A percentile compares a stretch with the other conserved stretches of the same genome.
phyloP scores from a whole-genome alignment of 108 stramenopile species.

The Asterionellopsis glacialis region DNA sequence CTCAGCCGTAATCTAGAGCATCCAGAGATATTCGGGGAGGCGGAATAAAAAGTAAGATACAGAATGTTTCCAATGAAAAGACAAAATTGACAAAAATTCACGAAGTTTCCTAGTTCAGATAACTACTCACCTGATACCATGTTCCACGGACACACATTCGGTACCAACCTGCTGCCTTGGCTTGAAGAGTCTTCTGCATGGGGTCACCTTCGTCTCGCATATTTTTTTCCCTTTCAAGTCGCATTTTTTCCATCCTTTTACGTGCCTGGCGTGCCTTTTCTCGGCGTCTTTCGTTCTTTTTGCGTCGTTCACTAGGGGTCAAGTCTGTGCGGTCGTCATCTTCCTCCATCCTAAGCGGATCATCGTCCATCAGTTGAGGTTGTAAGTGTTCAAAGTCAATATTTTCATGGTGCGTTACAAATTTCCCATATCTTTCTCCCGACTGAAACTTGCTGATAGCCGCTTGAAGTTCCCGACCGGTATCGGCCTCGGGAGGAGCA shows the following conservation, averaged over 20 bases:
- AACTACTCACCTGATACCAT: slow-evolving; percentile 31
- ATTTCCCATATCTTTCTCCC: not conserved
- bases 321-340: slow-evolving; percentile 20
- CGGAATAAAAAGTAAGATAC: not conserved
- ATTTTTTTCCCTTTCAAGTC: slow-evolving; percentile 26
- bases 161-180: slow-evolving; percentile 64
- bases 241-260: slow-evolving; percentile 25
- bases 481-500: slow-evolving; percentile 28
- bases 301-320: slow-evolving; percentile 22
- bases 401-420: slow-evolving; percentile 14
- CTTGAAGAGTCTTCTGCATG: slow-evolving; percentile 38
- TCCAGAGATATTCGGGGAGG: not conserved
- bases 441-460: slow-evolving; percentile 11
- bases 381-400: slow-evolving; percentile 65
- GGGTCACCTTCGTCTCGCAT: slow-evolving; percentile 58
- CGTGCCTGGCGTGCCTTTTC: slow-evolving; percentile 23
- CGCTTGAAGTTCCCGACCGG: slow-evolving; percentile 22
- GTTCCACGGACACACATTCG: slow-evolving; percentile 58
- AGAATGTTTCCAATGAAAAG: too few relatives aligned
- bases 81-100: not conserved
- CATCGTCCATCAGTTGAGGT: slow-evolving; percentile 18
- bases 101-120: not conserved
- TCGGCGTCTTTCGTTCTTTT: slow-evolving; percentile 17
- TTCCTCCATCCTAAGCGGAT: slow-evolving; percentile 17
- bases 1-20: slow-evolving; percentile 51